Base-by-base conservation (phyloP, 768 basidiomycete species). In the Trametes sanguinea region DNA sequence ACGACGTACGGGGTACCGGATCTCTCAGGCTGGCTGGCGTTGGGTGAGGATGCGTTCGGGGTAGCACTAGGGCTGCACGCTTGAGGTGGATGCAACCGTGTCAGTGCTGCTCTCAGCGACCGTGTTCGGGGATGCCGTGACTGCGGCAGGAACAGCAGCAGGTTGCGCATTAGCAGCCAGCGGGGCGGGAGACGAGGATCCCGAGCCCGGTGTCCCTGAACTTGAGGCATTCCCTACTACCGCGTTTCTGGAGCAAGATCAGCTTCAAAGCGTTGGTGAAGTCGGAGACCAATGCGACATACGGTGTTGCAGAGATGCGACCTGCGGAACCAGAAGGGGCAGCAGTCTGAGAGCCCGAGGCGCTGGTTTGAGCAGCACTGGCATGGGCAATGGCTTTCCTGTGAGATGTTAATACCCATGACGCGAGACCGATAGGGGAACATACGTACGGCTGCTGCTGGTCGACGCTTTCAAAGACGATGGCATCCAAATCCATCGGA, bases 401-500 rank as follows among this genome's bases (percentile, higher is more conserved):
- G 39, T 13, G 17, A 43, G 35, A 43, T 22, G 8, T 17, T 29
- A 42, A 39, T 14, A 44, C 9, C 11, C 29, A 30, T 3, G 50
- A 45, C 37, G 14, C 37, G 58, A 13, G 44, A 51, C 29, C 40
- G 52, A 48, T 42, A 43, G 14, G 46, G 14, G 45, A 29, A 27
- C 35, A 73, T 74, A 65, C 69, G 81, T 81, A 76, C 73, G 45
- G 75, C 47, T 61, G 69, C 45, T 8, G 77, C 79, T 39, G 80
- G 13, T 50, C 66, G 54, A 72, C 75, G 5, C 76, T 76, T 54
- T 77, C 73, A 51, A 84, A 75, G 35, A 79, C 71, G n/a, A 83
- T 63, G 39, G 68, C 74, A 66, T 85, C 85, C 59, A 85, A 76
- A 66, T 85, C 85, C 51, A 86, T 75, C 1, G 75, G 67, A 2